A percentile compares a stretch with the other conserved stretches of the same genome.
These are phyloP conservation scores for Saccharomycopsis amapae DNA, from an alignment of 805 yeast genomes.

Conservation along the genomic window DNA sequence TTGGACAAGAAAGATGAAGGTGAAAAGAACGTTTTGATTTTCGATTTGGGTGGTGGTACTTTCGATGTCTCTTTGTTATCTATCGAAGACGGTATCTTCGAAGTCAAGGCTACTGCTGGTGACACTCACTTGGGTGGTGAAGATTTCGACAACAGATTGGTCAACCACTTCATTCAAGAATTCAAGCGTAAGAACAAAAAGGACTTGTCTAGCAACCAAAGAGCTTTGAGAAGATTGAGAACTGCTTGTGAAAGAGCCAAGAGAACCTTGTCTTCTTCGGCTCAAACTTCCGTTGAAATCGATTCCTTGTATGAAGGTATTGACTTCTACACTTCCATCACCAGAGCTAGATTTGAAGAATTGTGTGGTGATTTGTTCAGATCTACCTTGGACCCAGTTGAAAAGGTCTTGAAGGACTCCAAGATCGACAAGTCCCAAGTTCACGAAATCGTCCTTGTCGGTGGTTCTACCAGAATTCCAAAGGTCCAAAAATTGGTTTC, in stretches of 20 bases:
- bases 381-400: constrained; percentile 92
- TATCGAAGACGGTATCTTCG: constrained; percentile 94
- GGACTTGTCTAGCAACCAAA: constrained; percentile 87
- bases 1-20: constrained; percentile 68
- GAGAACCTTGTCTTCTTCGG: constrained; percentile 96
- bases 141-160: constrained; percentile 96
- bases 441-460: constrained; percentile 92
- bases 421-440: constrained; percentile 89
- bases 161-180: constrained; percentile 86
- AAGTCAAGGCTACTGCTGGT: constrained; percentile 86
- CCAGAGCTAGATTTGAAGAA: constrained; percentile 99
- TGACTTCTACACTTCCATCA: constrained; percentile 95
- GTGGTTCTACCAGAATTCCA: constrained; percentile 99
- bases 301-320: constrained; percentile 95
- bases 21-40: constrained; percentile 86
- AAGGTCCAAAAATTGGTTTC: constrained; percentile 94
- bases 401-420: constrained; percentile 90
- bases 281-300: constrained; percentile 94
- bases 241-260: constrained; percentile 99
- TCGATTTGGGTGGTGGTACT: constrained; percentile 98
- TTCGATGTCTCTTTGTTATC: constrained; percentile 93
- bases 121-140: constrained; percentile 96
- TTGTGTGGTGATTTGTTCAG: constrained; percentile 94
- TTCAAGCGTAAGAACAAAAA: constrained; percentile 98
- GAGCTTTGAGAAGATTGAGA: constrained; percentile 97